Conservation (phyloP, 2,329 filamentous ascomycete species). For the Trichophyton simii region DNA sequence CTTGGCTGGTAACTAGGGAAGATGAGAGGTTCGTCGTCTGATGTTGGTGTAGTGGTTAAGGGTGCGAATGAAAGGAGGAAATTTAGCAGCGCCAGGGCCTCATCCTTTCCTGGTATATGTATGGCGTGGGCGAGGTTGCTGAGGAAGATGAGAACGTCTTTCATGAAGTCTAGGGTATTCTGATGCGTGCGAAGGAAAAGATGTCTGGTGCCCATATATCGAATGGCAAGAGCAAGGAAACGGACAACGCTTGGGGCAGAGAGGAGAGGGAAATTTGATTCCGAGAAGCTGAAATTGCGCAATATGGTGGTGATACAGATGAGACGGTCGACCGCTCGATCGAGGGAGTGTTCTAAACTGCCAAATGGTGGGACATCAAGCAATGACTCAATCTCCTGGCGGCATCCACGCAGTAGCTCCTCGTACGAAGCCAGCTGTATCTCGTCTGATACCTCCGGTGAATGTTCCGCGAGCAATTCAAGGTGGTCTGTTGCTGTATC, state of each 20-base stretch:
- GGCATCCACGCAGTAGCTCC: constrained; percentile 68
- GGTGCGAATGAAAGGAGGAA: constrained; percentile 88
- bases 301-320: constrained; percentile 87
- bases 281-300: constrained; percentile 80
- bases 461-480: constrained; percentile 70
- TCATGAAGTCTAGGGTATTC: constrained; percentile 94
- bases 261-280: constrained; percentile 61
- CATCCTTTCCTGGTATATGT: constrained; percentile 72
- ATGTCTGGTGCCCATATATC: constrained; percentile 77
- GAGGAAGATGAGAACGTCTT: constrained; percentile 76
- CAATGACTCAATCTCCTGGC: constrained; percentile 57
- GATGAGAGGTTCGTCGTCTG: constrained; percentile 47
- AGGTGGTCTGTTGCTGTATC: constrained; percentile 86
- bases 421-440: constrained; percentile 77
- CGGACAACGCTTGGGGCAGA: constrained; percentile 68
- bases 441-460: constrained; percentile 73
- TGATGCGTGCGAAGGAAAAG: constrained; percentile 69
- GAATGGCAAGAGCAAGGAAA: constrained; percentile 70
- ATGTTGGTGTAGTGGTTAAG: constrained; percentile 50
- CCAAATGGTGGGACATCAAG: constrained; percentile 64
- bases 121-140: constrained; percentile 77
- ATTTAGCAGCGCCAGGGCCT: constrained; percentile 73
- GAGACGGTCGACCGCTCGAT: constrained; percentile 72
- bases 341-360: constrained; percentile 64
- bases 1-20: constrained; percentile 72